These are phyloP conservation scores for Kluyveromyces aestuarii DNA, from an alignment of 805 yeast species.

Conservation along the genomic window DNA sequence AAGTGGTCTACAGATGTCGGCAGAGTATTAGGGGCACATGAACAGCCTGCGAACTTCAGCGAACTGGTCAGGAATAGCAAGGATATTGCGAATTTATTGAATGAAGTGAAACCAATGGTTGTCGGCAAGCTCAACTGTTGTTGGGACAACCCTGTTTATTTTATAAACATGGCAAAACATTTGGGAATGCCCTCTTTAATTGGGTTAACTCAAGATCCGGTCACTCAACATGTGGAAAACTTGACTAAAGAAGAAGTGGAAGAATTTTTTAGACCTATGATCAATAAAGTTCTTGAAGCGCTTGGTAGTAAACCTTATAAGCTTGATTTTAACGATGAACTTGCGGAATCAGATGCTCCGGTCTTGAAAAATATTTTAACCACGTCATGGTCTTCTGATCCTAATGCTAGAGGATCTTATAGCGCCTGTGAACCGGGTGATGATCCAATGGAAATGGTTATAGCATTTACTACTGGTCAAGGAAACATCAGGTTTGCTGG, in stretches of 20 bases:
- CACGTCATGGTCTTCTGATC: slow-evolving; percentile 74
- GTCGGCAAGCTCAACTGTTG: slow-evolving; percentile 1
- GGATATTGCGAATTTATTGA: slow-evolving; percentile 10
- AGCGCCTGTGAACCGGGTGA: slow-evolving; percentile 61
- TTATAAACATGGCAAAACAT: slow-evolving; percentile 51
- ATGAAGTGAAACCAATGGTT: slow-evolving; percentile 4
- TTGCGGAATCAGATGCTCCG: slow-evolving; percentile 17
- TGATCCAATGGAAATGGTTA: slow-evolving; percentile 54
- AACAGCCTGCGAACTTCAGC: slow-evolving; percentile 13
- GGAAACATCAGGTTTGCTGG: slow-evolving; percentile 75
- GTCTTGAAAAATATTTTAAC: slow-evolving; percentile 36
- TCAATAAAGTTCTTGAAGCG: slow-evolving; percentile 17
- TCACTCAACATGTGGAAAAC: slow-evolving; percentile 51
- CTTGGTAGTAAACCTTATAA: slow-evolving; percentile 10
- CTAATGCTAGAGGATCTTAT: slow-evolving; percentile 74
- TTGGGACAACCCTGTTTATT: slow-evolving; percentile 51
- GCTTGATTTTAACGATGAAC: background rate
- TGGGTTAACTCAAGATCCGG: slow-evolving; percentile 62
- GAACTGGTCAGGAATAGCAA: slow-evolving; percentile 12
- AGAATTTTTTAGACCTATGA: slow-evolving; percentile 46
- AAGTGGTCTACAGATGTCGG: slow-evolving; percentile 56
- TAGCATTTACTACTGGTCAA: slow-evolving; percentile 53
- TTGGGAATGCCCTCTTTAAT: slow-evolving; percentile 44
- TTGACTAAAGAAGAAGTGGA: slow-evolving; percentile 46
- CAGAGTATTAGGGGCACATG: slow-evolving; percentile 38